Percentiles rank a stretch among this genome's conserved stretches.
Evolutionary conservation across 495 filamentous ascomycete species (phyloP).

Genomic region (Immersiella caudata): DNA sequence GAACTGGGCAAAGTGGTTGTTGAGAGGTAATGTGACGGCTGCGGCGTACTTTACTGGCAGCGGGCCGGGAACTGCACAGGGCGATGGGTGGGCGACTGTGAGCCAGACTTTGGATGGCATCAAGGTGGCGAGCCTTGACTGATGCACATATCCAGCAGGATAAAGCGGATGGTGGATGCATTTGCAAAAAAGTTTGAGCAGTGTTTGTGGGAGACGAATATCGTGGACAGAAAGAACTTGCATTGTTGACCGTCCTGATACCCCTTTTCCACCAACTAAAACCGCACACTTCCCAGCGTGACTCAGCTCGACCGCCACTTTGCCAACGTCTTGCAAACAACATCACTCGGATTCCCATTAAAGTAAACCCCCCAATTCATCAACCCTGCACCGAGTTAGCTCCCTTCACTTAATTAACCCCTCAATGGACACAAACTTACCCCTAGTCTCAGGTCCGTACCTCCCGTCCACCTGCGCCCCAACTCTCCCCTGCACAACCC

Average conservation of each 20-base stretch:
- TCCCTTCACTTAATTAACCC: too few relatives aligned
- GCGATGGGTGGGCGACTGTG: constrained; percentile 9
- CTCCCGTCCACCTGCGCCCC: constrained; percentile 5
- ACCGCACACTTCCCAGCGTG: too few relatives aligned
- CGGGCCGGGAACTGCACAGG: constrained; percentile 3
- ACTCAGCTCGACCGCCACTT: too few relatives aligned
- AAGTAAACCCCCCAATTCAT: constrained; percentile 24
- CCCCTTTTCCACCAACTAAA: too few relatives aligned
- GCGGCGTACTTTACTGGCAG: constrained; percentile 4
- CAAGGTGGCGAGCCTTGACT: constrained; percentile 14
- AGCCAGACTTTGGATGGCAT: constrained; percentile 6
- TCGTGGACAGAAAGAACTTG: too few relatives aligned
- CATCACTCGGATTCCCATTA: constrained; percentile 18
- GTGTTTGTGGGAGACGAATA: too few relatives aligned
- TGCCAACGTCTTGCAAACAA: constrained; percentile 15
- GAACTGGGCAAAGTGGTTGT: constrained; percentile 12
- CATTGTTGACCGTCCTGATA: too few relatives aligned
- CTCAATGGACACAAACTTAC: too few relatives aligned
- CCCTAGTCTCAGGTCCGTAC: constrained; percentile 19
- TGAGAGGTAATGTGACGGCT: constrained; percentile 3
- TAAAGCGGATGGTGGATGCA: too few relatives aligned
- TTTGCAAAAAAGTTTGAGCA: too few relatives aligned
- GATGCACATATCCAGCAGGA: too few relatives aligned
- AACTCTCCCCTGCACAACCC: constrained; percentile 7
- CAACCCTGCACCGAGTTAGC: not conserved